A percentile compares a stretch with the other conserved stretches of the same genome.
phyloP scores from a whole-genome alignment of 2,329 filamentous ascomycete species.

The Colletotrichum eremochloae region DNA sequence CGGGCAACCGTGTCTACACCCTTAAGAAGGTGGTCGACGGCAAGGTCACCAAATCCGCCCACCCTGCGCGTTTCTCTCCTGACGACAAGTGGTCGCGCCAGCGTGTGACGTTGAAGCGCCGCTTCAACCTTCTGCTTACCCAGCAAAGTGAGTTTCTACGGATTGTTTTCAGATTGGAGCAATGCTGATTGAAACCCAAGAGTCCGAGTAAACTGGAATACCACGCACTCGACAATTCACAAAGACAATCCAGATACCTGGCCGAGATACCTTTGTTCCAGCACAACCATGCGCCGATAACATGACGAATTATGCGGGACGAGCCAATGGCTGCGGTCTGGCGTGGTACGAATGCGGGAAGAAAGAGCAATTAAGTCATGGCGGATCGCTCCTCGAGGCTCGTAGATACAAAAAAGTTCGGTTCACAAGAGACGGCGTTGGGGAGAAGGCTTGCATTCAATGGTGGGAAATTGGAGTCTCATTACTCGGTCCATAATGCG shows the following conservation, averaged over 20 bases:
- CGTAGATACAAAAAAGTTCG: conserved; percentile 15
- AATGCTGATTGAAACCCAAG: conserved; percentile 17
- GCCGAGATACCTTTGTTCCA: conserved; percentile 12
- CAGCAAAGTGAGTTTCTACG: conserved; percentile 70
- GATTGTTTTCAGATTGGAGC: too few relatives aligned
- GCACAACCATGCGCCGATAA: conserved; percentile 9
- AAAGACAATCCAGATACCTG: conserved; percentile 12
- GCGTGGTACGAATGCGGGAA: background rate
- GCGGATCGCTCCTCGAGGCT: background rate
- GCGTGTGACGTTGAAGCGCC: conserved; percentile 93
- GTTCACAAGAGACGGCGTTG: conserved; percentile 38
- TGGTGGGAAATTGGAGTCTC: conserved; percentile 31
- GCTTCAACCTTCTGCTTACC: conserved; percentile 89
- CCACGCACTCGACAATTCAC: conserved; percentile 4
- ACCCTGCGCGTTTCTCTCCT: conserved; percentile 95
- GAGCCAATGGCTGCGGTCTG: background rate
- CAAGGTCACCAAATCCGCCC: conserved; percentile 93
- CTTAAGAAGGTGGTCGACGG: conserved; percentile 91
- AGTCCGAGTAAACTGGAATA: conserved; percentile 15
- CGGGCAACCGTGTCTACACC: conserved; percentile 93
- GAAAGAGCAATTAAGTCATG: background rate
- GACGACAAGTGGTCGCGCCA: conserved; percentile 99
- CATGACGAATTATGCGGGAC: conserved; percentile 9
- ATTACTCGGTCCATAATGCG: conserved; percentile 31
- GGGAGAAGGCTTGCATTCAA: conserved; percentile 39